Evolutionary conservation across 176 grass and related monocot species (phyloP).

Genomic region (Chloris gayana): DNA sequence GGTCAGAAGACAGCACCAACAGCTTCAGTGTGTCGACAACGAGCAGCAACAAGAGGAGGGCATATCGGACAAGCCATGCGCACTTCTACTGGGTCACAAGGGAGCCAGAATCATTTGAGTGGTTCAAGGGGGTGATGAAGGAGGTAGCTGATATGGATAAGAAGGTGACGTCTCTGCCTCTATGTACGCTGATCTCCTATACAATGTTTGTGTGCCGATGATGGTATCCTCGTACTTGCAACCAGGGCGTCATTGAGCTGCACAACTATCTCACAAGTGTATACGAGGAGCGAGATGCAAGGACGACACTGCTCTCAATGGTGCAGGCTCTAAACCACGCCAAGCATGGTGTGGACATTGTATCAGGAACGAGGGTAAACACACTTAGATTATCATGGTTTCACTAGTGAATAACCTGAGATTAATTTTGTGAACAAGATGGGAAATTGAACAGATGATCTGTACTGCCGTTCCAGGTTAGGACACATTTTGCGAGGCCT

Average conservation of each 20-base stretch:
- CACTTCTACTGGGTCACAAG: conserved; percentile 96
- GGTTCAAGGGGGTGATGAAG: conserved; percentile 92
- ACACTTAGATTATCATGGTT: conserved; percentile 18
- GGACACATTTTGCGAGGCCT: conserved; percentile 91
- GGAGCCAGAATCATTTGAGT: conserved; percentile 79
- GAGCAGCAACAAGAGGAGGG: conserved; percentile 61
- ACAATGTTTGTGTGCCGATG: conserved; percentile 3
- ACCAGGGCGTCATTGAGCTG: conserved; percentile 76
- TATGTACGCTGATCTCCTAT: neutral
- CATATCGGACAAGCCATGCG: conserved; percentile 56
- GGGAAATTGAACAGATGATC: neutral
- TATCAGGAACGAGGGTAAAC: conserved; percentile 80
- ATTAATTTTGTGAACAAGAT: conserved; percentile 15
- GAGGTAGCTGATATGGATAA: conserved; percentile 91
- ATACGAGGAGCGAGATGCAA: conserved; percentile 78
- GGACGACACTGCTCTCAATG: conserved; percentile 72
- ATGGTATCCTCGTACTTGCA: conserved; percentile 26
- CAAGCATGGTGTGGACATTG: conserved; percentile 82
- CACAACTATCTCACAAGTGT: conserved; percentile 92
- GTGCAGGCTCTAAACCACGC: conserved; percentile 86
- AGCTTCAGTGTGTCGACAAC: conserved; percentile 45
- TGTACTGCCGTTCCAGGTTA: conserved; percentile 44
- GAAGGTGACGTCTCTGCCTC: conserved; percentile 36
- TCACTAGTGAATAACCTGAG: neutral
- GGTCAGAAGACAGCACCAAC: conserved; percentile 56